Evolutionary conservation across 2,329 filamentous ascomycete genomes (phyloP).

Genomic region (Canariomyces notabilis): DNA sequence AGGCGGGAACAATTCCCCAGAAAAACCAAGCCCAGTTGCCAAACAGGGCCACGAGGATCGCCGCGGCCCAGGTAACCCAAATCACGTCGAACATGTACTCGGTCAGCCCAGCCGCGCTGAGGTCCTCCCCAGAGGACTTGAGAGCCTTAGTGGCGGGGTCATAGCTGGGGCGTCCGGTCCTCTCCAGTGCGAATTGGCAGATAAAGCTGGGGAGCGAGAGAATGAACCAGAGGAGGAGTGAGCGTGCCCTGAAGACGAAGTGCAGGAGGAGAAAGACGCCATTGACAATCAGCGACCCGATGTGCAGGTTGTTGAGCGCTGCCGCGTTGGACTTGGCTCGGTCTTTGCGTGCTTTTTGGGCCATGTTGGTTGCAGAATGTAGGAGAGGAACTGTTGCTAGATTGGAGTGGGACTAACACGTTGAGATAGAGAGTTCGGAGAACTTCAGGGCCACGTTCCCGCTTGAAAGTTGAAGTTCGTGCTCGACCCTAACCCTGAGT

Average conservation of each 20-base stretch:
- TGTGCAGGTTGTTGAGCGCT: constrained; percentile 75
- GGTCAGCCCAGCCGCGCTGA: constrained; percentile 80
- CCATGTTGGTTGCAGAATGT: constrained; percentile 38
- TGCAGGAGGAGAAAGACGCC: constrained; percentile 67
- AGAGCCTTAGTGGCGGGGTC: constrained; percentile 61
- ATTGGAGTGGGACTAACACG: too few species aligned
- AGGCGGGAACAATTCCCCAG: constrained; percentile 52
- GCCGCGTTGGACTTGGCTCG: constrained; percentile 72
- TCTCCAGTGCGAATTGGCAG: constrained; percentile 83
- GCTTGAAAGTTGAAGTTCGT: too few species aligned
- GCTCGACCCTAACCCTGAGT: too few species aligned
- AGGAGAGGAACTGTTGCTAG: neutral
- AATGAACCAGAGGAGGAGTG: constrained; percentile 62
- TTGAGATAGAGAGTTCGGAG: too few species aligned
- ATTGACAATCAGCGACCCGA: constrained; percentile 69
- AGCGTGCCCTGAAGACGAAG: constrained; percentile 58
- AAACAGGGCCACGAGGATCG: constrained; percentile 66
- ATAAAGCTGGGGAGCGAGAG: constrained; percentile 69
- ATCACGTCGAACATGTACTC: constrained; percentile 98
- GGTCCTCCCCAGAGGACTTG: constrained; percentile 75
- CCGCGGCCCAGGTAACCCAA: constrained; percentile 85
- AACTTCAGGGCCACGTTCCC: too few species aligned
- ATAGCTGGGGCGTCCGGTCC: constrained; percentile 72
- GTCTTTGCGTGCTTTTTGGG: constrained; percentile 60
- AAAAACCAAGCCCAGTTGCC: constrained; percentile 70